Evolutionary conservation across 2,329 filamentous ascomycete species (phyloP), one percentile per base, ranked within the genome.

Genomic region (Neofusicoccum parvum): DNA sequence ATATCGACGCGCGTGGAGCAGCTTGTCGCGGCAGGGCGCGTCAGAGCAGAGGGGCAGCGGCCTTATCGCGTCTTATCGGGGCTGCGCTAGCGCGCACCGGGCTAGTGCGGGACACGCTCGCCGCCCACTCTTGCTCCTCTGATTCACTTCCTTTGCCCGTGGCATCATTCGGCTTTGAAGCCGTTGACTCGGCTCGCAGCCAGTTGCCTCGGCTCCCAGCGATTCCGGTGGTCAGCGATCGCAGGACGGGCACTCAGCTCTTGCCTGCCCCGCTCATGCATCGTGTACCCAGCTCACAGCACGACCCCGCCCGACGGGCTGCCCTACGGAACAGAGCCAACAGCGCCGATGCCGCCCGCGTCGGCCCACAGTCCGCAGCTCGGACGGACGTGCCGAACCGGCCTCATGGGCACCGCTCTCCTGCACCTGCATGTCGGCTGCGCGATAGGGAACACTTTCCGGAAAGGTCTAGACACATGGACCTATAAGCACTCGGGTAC

Each of bases 11-110:
- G 20, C 14, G 36, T n/a, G 37, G 11, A 11, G 11, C 20, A 51
- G 14, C 23, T 15, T 51, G 48, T 36, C 48, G 53, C 39, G 14
- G 41, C 20, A 6, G 27, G 54, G 23, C 53, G 51, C 11, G 53
- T 37, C 32, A 37, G 5, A 37, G 37, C 50, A n/a, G 53, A 41
- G 37, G 11, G 17, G 36, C 34, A 59, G 23, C 15, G 17, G 23
- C 39, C 5, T 59, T 59, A 59, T 59, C 54, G 54, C n/a, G 20
- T 41, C 15, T 59, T 59, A 59, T 46, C 54, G 23, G 9, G 23
- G 0, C 7, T 11, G 10, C 3, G 2, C 48, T n/a, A 51, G 5
- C 14, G 27, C 2, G 23, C 5, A n/a, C 2, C 11, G 27, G 48
- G 15, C 48, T 58, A 46, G 54, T 34, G 54, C 54, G 23, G 54